Evolutionary conservation across 257 asterid genomes (phyloP).

Genomic region (Solanum sparsipilum): DNA sequence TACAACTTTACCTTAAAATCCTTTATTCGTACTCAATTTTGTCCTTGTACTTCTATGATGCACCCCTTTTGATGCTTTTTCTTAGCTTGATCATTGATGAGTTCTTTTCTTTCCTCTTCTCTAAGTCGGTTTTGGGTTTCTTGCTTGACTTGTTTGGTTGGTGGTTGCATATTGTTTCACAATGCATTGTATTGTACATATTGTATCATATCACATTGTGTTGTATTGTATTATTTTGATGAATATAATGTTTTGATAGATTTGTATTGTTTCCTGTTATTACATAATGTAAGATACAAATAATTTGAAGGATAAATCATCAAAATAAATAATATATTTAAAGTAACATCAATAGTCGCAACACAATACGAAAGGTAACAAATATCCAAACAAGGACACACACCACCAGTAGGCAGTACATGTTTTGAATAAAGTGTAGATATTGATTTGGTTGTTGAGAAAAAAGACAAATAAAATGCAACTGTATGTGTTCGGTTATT

Average conservation of each 20-base stretch:
- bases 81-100: not conserved
- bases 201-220: not conserved
- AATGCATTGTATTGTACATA: not conserved
- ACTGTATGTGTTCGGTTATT: conserved; percentile 18
- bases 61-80: not conserved
- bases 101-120: not conserved
- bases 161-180: not conserved
- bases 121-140: not conserved
- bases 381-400: not conserved
- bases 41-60: not conserved
- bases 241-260: not conserved
- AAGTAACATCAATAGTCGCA: not conserved
- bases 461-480: conserved; percentile 26
- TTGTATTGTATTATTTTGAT: not conserved
- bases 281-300: not conserved
- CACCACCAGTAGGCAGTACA: not conserved
- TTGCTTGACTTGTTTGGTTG: not conserved
- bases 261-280: not conserved
- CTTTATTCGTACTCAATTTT: not conserved
- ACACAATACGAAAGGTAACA: not conserved
- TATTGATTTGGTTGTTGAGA: conserved; percentile 45
- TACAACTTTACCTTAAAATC: not conserved
- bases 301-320: not conserved
- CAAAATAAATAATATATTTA: not conserved
- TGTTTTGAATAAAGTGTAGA: not conserved